Percentiles rank a stretch among this genome's conserved stretches.
Evolutionary conservation across 768 basidiomycete species (phyloP).

Genomic region (Russula sp.): DNA sequence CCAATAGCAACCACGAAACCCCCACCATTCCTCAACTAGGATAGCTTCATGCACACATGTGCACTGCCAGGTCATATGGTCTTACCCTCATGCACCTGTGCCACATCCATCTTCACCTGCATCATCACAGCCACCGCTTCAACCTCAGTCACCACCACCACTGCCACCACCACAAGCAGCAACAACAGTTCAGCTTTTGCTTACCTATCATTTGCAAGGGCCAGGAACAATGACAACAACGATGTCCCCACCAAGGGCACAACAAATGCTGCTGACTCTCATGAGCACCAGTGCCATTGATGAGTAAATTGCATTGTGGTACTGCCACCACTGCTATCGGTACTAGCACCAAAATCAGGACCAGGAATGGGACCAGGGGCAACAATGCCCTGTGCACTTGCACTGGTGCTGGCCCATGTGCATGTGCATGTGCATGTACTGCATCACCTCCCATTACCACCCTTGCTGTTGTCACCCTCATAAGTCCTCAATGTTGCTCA

Average conservation of each 20-base stretch:
- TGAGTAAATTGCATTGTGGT: constrained; percentile 11
- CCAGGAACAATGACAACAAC: too few species aligned
- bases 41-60: not conserved
- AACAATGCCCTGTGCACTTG: not conserved
- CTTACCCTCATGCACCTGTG: not conserved
- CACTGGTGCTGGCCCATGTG: not conserved
- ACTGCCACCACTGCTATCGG: not conserved
- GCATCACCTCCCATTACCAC: constrained; percentile 13
- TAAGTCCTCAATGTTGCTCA: too few species aligned
- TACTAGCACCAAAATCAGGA: not conserved
- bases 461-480: not conserved
- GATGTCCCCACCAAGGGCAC: constrained; percentile 13
- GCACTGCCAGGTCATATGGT: constrained; percentile 9
- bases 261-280: not conserved
- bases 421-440: not conserved
- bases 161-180: too few species aligned
- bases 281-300: constrained; percentile 10
- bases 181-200: not conserved
- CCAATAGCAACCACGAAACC: too few species aligned
- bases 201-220: not conserved
- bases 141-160: not conserved
- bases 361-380: too few species aligned
- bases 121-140: not conserved
- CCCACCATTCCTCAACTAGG: not conserved
- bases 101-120: not conserved